These are phyloP conservation scores for Fusarium guadeloupense DNA, from an alignment of 2,329 filamentous ascomycete genomes.

Conservation along the genomic window DNA sequence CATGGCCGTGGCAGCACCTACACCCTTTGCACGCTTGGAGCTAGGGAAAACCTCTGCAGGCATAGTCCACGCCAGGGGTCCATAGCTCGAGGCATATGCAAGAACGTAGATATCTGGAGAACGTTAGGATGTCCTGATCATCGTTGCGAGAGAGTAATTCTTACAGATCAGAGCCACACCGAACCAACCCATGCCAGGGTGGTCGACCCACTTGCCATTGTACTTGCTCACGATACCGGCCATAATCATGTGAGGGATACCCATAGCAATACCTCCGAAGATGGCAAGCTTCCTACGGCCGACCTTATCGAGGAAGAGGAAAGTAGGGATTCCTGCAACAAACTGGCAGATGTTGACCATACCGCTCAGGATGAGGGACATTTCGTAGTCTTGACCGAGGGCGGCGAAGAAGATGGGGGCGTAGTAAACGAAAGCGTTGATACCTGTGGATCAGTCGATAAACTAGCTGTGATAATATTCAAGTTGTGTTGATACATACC, in stretches of 20 bases:
- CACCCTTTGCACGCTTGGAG: slow-evolving; percentile 50
- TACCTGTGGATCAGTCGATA: too few species aligned
- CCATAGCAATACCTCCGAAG: slow-evolving; percentile 34
- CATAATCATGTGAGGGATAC: slow-evolving; percentile 27
- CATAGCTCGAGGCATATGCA: slow-evolving; percentile 46
- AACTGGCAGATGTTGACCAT: slow-evolving; percentile 50
- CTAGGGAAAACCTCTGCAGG: slow-evolving; percentile 50
- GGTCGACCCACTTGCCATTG: slow-evolving; percentile 19
- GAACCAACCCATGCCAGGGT: slow-evolving; percentile 31
- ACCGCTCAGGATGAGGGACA: slow-evolving; percentile 46
- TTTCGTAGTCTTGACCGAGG: slow-evolving; percentile 42
- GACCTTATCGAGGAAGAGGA: slow-evolving; percentile 46
- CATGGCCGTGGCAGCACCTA: slow-evolving; percentile 46
- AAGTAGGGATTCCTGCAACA: slow-evolving; percentile 38
- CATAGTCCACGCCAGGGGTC: slow-evolving; percentile 49
- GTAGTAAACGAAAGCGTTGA: slow-evolving; percentile 42
- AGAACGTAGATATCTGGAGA: slow-evolving; percentile 31
- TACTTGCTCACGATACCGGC: slow-evolving; percentile 26
- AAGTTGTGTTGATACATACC: too few species aligned
- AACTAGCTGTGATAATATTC: too few species aligned
- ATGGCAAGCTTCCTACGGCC: slow-evolving; percentile 42
- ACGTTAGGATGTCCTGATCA: not conserved
- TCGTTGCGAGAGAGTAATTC: not conserved
- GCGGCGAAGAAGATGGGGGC: slow-evolving; percentile 42
- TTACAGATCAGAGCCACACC: slow-evolving; percentile 32